Base-by-base conservation (phyloP, 176 grass and related monocot species). In the Saccharum spontaneum region DNA sequence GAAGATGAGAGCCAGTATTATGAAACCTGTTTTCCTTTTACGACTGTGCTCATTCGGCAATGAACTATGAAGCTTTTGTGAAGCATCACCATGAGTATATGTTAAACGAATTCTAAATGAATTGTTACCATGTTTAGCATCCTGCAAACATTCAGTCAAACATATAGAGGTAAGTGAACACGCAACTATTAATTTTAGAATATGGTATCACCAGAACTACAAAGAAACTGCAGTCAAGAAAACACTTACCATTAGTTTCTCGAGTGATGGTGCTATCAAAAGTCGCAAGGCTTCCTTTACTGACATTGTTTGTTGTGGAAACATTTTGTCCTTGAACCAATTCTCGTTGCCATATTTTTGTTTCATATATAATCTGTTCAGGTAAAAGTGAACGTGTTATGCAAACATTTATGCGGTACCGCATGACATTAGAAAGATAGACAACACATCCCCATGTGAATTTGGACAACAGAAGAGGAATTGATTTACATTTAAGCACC, bases 101-200 rank as follows among this genome's bases (percentile, higher is more conserved):
- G 85, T 90, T 67, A 98, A 94, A 24, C 91, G 87, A 38, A 98
- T 93, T 88, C 72, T 91, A 73, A 98, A 98, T 23, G 87, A 93
- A 85, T 74, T 71, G 39, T 31, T 82, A 78, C 71, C 69, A 77
- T 92, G 85, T 90, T 95, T 92, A 66, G 89, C 85, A 92, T 71
- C 88, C 93, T 98, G 87, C 82, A 89, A 28, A 64, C 70, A 67
- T 64, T 5, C 1, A 17, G 37, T 31, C 16, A 64, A 80, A 68
- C 24, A 67, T 16, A 18, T 87, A 63, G 44, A 66, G 37, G 33
- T 82, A 62, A 50, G 38, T 17, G 63, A 87, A 77, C 14, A 80
- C 39, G 44, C 4, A 83, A 78, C 48, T 55, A 6, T 28, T 75
- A 71, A 62, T 39, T 83, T 65, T 28, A 80, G 22, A 78, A 87